Evolutionary conservation across 352 stramenopile species (phyloP).

Genomic region (Thraustochytrium sp.): DNA sequence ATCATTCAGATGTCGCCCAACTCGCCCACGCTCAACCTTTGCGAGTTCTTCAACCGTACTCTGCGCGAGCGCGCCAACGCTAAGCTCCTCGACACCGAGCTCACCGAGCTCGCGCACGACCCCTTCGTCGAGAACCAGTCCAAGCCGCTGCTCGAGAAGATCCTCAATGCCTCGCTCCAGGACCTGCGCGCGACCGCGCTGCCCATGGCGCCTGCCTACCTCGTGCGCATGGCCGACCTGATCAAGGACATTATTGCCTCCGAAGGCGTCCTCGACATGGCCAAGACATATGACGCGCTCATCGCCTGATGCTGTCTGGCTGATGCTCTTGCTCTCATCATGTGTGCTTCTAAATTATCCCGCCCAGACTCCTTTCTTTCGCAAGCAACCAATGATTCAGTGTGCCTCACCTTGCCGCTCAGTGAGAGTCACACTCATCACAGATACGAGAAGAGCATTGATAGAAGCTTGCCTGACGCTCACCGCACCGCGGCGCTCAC

Average conservation of each 20-base stretch:
- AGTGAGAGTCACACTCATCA: too few species aligned
- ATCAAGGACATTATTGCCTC: slow-evolving; percentile 6
- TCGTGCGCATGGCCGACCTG: background rate
- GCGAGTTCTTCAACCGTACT: slow-evolving; percentile 26
- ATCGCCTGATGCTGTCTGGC: background rate
- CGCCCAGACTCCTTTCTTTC: too few species aligned
- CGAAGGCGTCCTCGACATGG: background rate
- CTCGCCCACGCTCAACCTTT: slow-evolving; percentile 18
- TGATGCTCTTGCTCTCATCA: too few species aligned
- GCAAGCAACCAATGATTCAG: too few species aligned
- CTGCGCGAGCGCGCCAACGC: background rate
- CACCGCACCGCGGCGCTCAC: too few species aligned
- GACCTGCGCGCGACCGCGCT: background rate
- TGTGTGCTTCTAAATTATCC: too few species aligned
- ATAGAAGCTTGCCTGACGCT: too few species aligned
- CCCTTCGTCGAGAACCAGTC: background rate
- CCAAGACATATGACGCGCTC: background rate
- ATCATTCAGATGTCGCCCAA: slow-evolving; percentile 25
- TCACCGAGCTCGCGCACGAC: background rate
- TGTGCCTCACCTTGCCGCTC: too few species aligned
- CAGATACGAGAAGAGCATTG: too few species aligned
- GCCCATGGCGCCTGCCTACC: background rate
- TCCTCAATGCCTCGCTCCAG: background rate
- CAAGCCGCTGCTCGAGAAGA: background rate
- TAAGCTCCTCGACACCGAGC: background rate